Evolutionary conservation across 371 early-diverging fungal genomes (phyloP), one percentile per base, ranked within the genome.

Genomic region (Syncephalastrum racemosum): DNA sequence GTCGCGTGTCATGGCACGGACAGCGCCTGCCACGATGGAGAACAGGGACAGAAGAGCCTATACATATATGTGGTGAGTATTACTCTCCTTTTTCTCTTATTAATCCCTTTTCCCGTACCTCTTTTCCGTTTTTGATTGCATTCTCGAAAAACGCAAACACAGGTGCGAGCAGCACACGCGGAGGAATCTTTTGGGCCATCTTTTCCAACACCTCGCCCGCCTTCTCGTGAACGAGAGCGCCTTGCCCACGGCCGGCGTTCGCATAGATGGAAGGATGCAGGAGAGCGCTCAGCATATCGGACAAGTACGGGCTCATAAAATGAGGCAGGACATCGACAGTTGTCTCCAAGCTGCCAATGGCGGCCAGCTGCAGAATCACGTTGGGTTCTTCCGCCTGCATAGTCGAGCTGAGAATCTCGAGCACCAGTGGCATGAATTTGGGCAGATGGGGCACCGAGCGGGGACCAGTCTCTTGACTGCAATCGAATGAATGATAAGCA

Each of bases 361-460:
- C 87, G 39, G 84, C 82, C 43, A 90, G 59, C 48, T 86, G 81
- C 14, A 90, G 62, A 40, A 73, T 56, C 8, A 44, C 48, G 18
- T 71, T 72, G 7, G 75, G 70, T 4, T 51, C 59, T 19, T 70
- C 73, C 12, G 61, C 73, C 12, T 70, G 50, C 19, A 71, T 65
- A 4, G 75, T 77, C 3, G 39, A 56, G 3, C 58, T 50, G 15
- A 79, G 52, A n/a, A 77, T 54, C 10, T 74, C 63, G 6, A 87
- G 63, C 12, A 87, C 63, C 7, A 75, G 58, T 47, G 92, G 94
- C 86, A 94, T 86, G 45, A 91, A 87, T 78, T 90, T 86, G 60
- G 94, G 91, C 59, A 96, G 70, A 64, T 79, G 81, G 12, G 93
- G 91, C 6, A 95, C 84, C n/a, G 89, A 79, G 46, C 93, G 89